Conservation (phyloP, 2,329 filamentous ascomycete genomes). For the Fonsecaea erecta region DNA sequence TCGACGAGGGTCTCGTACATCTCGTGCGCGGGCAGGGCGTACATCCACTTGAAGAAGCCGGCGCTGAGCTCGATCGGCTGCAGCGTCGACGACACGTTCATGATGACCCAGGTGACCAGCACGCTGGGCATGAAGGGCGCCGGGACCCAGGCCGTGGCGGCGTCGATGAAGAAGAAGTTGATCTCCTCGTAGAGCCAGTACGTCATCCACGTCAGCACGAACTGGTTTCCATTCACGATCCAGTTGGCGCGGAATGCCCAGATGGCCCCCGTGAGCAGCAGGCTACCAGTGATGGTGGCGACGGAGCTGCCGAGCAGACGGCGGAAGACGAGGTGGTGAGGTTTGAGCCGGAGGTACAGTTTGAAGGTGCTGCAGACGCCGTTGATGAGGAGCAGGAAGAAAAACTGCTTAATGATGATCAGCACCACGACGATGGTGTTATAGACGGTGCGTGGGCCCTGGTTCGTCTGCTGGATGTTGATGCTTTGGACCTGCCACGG, state of each 20-base stretch:
- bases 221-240: slow-evolving; percentile 48
- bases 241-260: slow-evolving; percentile 52
- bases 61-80: slow-evolving; percentile 52
- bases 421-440: slow-evolving; percentile 53
- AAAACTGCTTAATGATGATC: slow-evolving; percentile 54
- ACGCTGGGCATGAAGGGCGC: slow-evolving; percentile 49
- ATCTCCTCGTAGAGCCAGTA: slow-evolving; percentile 53
- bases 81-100: slow-evolving; percentile 51
- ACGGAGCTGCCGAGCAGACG: slow-evolving; percentile 24
- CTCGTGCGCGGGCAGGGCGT: slow-evolving; percentile 49
- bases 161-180: slow-evolving; percentile 52
- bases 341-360: slow-evolving; percentile 44
- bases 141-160: slow-evolving; percentile 49
- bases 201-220: slow-evolving; percentile 50
- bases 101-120: slow-evolving; percentile 51
- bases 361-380: slow-evolving; percentile 47
- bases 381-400: slow-evolving; percentile 53
- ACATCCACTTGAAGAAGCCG: slow-evolving; percentile 49
- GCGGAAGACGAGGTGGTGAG: slow-evolving; percentile 15
- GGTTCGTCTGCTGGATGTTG: slow-evolving; percentile 49
- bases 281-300: slow-evolving; percentile 49
- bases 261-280: slow-evolving; percentile 45
- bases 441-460: slow-evolving; percentile 51
- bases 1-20: slow-evolving; percentile 49
- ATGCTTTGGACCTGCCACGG: slow-evolving; percentile 45